Evolutionary conservation across 2,329 filamentous ascomycete species (phyloP), one percentile per base, ranked within the genome.

Genomic region (Hypoxylon sp.): DNA sequence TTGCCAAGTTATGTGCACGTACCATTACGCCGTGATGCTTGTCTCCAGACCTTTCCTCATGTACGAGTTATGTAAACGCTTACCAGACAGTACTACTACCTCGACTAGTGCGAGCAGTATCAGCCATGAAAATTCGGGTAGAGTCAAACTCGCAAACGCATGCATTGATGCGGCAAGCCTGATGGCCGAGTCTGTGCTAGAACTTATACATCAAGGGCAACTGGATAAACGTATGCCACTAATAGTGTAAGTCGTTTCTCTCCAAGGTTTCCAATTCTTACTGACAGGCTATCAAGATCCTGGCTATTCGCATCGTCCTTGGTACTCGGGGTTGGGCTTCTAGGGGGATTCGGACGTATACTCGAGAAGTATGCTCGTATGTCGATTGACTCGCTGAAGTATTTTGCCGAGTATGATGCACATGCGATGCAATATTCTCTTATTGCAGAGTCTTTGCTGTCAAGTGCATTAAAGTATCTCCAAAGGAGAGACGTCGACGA

Each of bases 11-110:
- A 62, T 82, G 5, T 72, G 75, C 0, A 77, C 78, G 1, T 82
- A 82, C 46, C 81, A 81, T 62, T 82, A 82, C 50, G 76, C 78
- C 0, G 79, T 82, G n/a, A 82, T 82, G 70, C 70, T 82, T 2
- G 78, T 82, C 0, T 79, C 79, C 0, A 69, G 79, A 1, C 79
- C 79, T 0, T 82, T 82, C 40, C 69, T 82, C 5, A 81, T 82
- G 78, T 80, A 79, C 37, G 79, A 82, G 61, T 67, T 82, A 2
- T 76, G 73, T 40, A 71, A 72, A 19, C 69, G 79, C 0, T 55
- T 81, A 3, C 71, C 73, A 0, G 75, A 77, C 7, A 65, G 19
- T 7, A 21, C 59, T 3, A 54, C 66, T 0, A 45, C 60, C 0
- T 23, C 51, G 47, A 17, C 58, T 49, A 1, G 49, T 57, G 17